Evolutionary conservation across 2,329 filamentous ascomycete genomes (phyloP), one percentile per base, ranked within the genome.

Genomic region (Colletotrichum lindemuthianum): DNA sequence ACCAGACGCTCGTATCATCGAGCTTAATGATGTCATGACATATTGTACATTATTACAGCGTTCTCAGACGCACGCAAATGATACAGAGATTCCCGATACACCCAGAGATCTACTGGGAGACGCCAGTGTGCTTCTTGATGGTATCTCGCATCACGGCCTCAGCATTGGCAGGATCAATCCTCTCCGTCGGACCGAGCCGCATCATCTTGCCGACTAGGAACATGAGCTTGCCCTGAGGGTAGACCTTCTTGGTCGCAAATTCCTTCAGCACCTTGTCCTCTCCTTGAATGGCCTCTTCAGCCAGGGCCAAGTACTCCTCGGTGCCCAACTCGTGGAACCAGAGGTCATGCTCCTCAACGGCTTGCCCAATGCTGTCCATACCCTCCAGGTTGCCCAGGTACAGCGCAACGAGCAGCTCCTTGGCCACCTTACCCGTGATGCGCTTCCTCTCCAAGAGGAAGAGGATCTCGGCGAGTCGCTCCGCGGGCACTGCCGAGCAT

Each of bases 131-230:
- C 12, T 69, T 55, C 56, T 74, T 69, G 2, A 81, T 66, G 16
- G 71, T 68, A 15, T 60, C 60, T 45, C 73, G 73, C 77, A 88
- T 78, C 2, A 82, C 75, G 12, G 69, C 74, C 73, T 87, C 82
- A 0, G 84, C 86, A 34, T 75, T 81, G 32, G 74, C 74, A 2
- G 86, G 85, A 56, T 87, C 82, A 63, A 87, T 86, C 34, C 83
- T 77, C 71, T 86, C 84, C 48, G 85, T 81, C 3, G 80, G 79
- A 0, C 85, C 86, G 2, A 81, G 70, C 5, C 79, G 77, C 76
- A 88, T 83, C 82, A 88, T 84, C 73, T 82, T 85, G 16, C 86
- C 86, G 6, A 88, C 82, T 2, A 88, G 76, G 68, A 82, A 88
- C 85, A 87, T 87, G 49, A 88, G 79, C 74, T 87, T 88, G 1